Evolutionary conservation across 345 rosid genomes (phyloP), one percentile per base, ranked within the genome.

Genomic region (Reutealis trisperma): DNA sequence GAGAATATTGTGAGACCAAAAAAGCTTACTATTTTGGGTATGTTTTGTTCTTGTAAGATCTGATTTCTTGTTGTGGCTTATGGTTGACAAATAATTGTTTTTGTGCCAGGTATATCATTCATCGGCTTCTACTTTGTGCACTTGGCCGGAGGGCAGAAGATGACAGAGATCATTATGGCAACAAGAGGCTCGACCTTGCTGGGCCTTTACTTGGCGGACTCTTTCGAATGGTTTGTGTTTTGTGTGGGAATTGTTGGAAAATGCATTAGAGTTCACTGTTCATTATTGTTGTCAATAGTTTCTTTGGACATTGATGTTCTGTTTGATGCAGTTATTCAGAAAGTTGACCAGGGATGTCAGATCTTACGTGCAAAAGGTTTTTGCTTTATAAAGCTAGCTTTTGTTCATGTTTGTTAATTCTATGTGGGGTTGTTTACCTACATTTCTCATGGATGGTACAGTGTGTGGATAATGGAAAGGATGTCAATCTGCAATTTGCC

Each of bases 161-260:
- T 85, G 99, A 96, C 71, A 90, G 99, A 74, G 99, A 96, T 86
- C 99, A 96, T 79, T 96, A 96, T 83, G 99, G 99, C 75, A 93
- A 96, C 88, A 96, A 96, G 83, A 92, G 99, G 88, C 98, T 96
- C 70, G 99, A 95, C 84, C 99, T 96, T 84, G 99, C 99, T 72
- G 99, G 99, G 73, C 99, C 99, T 44, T 85, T 96, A 78, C 96
- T 96, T 74, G 99, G 99, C 57, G 99, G 98, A 79, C 88, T 96
- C 47, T 96, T 96, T 77, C 87, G 99, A 88, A 92, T 91, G 98
- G 99, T 96, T 59, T 78, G 91, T 78, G 87, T 78, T 78, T n/a
- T 42, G 14, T 9, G 11, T 68, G 71, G 49, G 27, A 44, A 49
- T n/a, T 60, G 11, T 55, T 76, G 21, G 62, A 60, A 37, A 19